Base-by-base conservation (phyloP, 495 filamentous ascomycete genomes). In the Penicillium goetzii region DNA sequence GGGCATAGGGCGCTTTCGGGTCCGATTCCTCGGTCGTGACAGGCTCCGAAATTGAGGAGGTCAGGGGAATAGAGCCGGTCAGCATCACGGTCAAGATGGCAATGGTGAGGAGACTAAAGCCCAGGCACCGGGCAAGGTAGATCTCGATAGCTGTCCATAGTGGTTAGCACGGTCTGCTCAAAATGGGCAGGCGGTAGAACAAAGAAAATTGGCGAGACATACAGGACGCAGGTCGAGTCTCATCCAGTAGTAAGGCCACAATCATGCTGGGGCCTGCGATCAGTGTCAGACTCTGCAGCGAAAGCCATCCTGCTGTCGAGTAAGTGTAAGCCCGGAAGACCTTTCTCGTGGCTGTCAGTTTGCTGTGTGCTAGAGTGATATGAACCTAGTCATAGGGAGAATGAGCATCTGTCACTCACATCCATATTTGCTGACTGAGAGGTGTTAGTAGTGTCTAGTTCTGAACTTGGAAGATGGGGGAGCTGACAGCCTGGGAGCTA, bases 11-110 rank as follows among this genome's bases (percentile, higher is more conserved):
- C 0, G 86, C 83, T 61, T 83, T 87, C 41, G 86, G 80, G 72
- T 87, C 79, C 19, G 69, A 62, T 23, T 81, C 76, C 15, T 84
- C 80, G 4, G 75, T 76, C 1, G 80, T 73, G 3, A 77, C 72
- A 4, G 77, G 72, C 61, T 82, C 79, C 1, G 73, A 63, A 4
- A 80, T 61, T 0, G 76, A 65, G 17, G 86, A 81, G 3, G 83
- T 84, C 19, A 96, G 74, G 0, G 92, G 92, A n/a, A 96, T 81
- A 6, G 84, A 84, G 58, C 92, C 92, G 0, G 90, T 89, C 2
- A 94, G 77, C 58, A 93, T 82, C 36, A 92, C 75, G 7, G 83
- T 83, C 36, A 94, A 73, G 12, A 85, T 64, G 40, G 86, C 88
- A 21, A 96, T 75, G 30, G 88, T 80, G 21, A 96, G 68, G 30